Conservation (phyloP, 106 monocot species). For the Narthecium ossifragum region DNA sequence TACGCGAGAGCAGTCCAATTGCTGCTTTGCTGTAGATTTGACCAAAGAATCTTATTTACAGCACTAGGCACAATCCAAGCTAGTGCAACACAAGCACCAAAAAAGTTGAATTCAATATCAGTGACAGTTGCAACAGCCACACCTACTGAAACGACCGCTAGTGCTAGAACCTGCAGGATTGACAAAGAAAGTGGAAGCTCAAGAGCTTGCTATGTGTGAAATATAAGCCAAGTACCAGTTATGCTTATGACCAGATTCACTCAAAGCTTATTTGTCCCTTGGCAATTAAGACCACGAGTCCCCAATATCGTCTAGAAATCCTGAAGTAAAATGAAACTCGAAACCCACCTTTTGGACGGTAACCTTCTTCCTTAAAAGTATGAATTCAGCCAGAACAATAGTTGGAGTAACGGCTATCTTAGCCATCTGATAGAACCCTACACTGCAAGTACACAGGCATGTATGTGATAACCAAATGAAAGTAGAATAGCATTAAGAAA, state of each 20-base stretch:
- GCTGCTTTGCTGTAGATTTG: conserved; percentile 76
- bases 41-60: conserved; percentile 92
- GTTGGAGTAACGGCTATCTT: conserved; percentile 96
- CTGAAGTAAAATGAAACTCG: background rate
- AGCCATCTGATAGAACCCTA: conserved; percentile 98
- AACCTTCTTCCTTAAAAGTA: conserved; percentile 63
- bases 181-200: background rate
- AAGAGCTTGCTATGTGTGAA: too few relatives aligned
- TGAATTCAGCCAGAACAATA: conserved; percentile 88
- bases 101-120: conserved; percentile 88
- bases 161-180: conserved; percentile 52
- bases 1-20: conserved; percentile 99
- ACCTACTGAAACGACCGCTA: conserved; percentile 66
- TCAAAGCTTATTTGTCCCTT: too few relatives aligned
- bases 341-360: conserved; percentile 54
- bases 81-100: conserved; percentile 86
- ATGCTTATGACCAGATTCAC: too few relatives aligned
- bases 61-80: conserved; percentile 95
- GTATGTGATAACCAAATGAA: too few relatives aligned
- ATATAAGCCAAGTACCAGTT: too few relatives aligned
- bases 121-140: conserved; percentile 92
- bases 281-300: too few relatives aligned
- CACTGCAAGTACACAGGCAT: conserved; percentile 51
- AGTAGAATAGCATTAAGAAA: background rate
- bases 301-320: background rate